Percentiles rank a stretch among this genome's conserved stretches.
Conservation (phyloP, 2,329 filamentous ascomycete genomes). For the Coniella lustricola region DNA sequence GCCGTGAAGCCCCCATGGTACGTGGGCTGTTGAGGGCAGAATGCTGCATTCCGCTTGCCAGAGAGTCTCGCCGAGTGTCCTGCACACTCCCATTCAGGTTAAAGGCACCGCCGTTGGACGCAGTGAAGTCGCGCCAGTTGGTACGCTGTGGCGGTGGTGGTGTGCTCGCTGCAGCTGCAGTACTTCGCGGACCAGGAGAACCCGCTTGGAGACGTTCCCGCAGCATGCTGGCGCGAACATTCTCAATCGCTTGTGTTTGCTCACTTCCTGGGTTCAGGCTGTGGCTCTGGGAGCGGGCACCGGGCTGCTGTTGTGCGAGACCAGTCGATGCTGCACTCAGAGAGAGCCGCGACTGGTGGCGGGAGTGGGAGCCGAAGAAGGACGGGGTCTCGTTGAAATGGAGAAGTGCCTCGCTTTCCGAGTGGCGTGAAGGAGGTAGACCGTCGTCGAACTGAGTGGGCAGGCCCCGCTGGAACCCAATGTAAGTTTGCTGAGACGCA, state of each 20-base stretch:
- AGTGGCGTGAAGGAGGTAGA: slow-evolving; percentile 8
- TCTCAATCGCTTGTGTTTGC: slow-evolving; percentile 7
- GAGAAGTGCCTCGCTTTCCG: slow-evolving; percentile 7
- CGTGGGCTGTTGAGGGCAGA: slow-evolving; percentile 12
- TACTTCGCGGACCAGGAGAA: slow-evolving; percentile 10
- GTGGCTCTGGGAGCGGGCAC: slow-evolving; percentile 13
- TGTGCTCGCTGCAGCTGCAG: not conserved
- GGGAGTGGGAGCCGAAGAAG: slow-evolving; percentile 7
- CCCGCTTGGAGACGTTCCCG: slow-evolving; percentile 4
- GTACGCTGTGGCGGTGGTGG: not conserved
- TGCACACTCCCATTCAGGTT: slow-evolving; percentile 1
- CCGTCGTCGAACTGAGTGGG: slow-evolving; percentile 9
- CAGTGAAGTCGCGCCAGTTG: slow-evolving; percentile 8
- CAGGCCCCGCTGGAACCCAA: slow-evolving; percentile 4
- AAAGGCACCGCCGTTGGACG: slow-evolving; percentile 1
- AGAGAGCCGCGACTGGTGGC: slow-evolving; percentile 12
- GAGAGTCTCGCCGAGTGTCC: slow-evolving; percentile 9
- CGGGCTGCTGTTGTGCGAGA: slow-evolving; percentile 3
- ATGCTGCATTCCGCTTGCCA: slow-evolving; percentile 12
- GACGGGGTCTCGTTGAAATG: slow-evolving; percentile 4
- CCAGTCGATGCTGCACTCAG: slow-evolving; percentile 7
- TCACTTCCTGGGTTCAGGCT: slow-evolving; percentile 7
- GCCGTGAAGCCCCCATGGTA: not conserved
- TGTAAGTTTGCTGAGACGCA: slow-evolving; percentile 8
- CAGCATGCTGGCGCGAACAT: not conserved